Base-by-base conservation (phyloP, 2,329 filamentous ascomycete genomes). In the Pochonia chlamydosporia region DNA sequence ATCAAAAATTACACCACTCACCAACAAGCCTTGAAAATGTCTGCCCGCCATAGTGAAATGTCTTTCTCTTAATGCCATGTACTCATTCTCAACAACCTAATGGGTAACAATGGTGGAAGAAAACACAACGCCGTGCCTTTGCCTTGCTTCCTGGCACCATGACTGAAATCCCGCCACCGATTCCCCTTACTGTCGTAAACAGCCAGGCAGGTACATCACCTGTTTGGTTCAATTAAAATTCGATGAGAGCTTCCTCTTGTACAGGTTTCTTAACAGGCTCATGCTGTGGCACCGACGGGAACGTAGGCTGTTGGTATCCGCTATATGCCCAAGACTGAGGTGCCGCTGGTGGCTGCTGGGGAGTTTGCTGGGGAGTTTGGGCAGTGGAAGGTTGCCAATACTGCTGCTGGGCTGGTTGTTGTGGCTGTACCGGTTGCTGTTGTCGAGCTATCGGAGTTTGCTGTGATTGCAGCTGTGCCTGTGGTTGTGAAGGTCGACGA, bases 241-340 rank as follows among this genome's bases (percentile, higher is more conserved):
- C 88, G 65, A 93, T 93, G 59, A 93, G 67, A 49, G 82, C 85
- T 66, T 92, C 88, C 65, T 92, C 87, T 40, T 85, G 75, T 1
- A 71, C 75, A 13, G 77, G 78, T 57, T 74, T 59, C 51, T 63
- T 60, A 21, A 59, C 51, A 3, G 65, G 67, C 37, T 70, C 68
- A 43, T 66, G 74, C 44, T 68, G 67, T 11, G 78, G 81, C 24
- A 79, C 74, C 3, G 78, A 72, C 1, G 86, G 85, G 58, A 89
- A 88, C 3, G 76, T 69, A 21, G 84, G 78, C 57, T 81, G 79
- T 3, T 65, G 68, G 56, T 81, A 84, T 6, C 73, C 70, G 10
- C 63, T 51, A 51, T 81, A 79, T 3, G 65, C 68, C 54, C 68
- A 66, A n/a, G 59, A 63, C 49, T 69, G 70, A 8, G 70, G 64